Evolutionary conservation across 805 yeast species (phyloP).

Genomic region (Ogataea henricii): DNA sequence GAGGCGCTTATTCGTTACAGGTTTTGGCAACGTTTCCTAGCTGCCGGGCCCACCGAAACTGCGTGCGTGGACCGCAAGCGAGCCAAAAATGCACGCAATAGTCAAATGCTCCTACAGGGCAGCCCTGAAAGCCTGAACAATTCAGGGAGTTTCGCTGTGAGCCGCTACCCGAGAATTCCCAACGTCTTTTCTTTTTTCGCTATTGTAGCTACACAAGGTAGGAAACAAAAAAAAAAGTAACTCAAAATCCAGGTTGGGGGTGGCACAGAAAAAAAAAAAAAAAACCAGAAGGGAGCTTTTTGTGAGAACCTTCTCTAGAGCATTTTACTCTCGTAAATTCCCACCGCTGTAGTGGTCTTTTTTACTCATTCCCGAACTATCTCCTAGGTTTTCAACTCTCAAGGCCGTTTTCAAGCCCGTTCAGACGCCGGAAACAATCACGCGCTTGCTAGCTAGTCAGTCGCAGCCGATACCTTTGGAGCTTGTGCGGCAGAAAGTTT

Average conservation of each 20-base stretch:
- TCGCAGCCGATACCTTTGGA: not conserved
- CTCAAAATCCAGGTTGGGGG: not conserved
- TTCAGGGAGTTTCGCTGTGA: not conserved
- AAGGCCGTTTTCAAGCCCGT: not conserved
- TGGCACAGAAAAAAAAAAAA: not conserved
- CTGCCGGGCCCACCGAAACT: not conserved
- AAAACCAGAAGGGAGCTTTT: not conserved
- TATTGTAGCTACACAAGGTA: not conserved
- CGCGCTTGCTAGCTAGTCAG: not conserved
- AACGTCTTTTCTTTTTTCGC: conserved; percentile 3
- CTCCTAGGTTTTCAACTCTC: not conserved
- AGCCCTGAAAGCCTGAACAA: no score
- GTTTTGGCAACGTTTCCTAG: not conserved
- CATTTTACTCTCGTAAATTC: not conserved
- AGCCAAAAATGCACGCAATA: no score
- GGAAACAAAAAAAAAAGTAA: not conserved
- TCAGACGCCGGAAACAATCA: not conserved
- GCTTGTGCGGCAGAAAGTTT: conserved; percentile 3
- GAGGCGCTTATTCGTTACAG: not conserved
- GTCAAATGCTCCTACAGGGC: no score
- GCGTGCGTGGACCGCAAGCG: not conserved
- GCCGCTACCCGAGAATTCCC: conserved; percentile 2
- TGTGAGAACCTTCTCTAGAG: not conserved
- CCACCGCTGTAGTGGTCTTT: no score
- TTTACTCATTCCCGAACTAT: not conserved